Conservation (phyloP, 371 early-diverging fungal genomes). For the Catenaria anguillulae region DNA sequence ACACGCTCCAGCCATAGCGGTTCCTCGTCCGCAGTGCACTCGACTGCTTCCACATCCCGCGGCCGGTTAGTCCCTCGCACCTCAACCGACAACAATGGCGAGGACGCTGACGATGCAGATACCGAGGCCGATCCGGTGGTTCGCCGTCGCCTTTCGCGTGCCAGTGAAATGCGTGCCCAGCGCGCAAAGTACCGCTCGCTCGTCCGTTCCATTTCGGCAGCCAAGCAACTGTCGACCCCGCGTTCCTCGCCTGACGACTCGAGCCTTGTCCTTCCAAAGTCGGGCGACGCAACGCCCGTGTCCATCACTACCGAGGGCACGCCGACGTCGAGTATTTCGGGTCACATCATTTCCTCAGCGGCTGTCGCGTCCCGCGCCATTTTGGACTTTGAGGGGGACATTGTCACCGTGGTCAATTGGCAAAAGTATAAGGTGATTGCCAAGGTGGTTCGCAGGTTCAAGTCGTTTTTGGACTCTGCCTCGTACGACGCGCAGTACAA, state of each 20-base stretch:
- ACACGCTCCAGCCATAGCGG: background rate
- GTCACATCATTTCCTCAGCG: background rate
- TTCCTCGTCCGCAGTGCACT: background rate
- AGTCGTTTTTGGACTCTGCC: constrained; percentile 25
- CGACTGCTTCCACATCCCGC: background rate
- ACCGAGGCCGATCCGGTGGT: background rate
- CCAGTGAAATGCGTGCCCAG: too few relatives aligned
- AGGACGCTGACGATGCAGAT: background rate
- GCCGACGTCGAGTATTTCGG: background rate
- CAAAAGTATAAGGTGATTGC: constrained; percentile 47
- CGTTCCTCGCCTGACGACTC: too few relatives aligned
- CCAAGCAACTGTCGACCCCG: background rate
- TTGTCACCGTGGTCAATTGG: constrained; percentile 33
- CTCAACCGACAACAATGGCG: background rate
- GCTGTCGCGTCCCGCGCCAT: background rate
- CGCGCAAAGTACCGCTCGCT: background rate
- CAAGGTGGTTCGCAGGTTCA: constrained; percentile 41
- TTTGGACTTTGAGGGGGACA: background rate
- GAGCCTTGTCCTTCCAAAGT: too few relatives aligned
- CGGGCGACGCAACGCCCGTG: background rate
- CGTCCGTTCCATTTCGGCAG: background rate
- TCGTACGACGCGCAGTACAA: background rate
- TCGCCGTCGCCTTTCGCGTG: too few relatives aligned
- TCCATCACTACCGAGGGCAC: too few relatives aligned
- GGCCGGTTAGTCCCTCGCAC: too few relatives aligned